These are phyloP conservation scores for Metschnikowia shivogae DNA, from an alignment of 805 yeast genomes.

Conservation along the genomic window DNA sequence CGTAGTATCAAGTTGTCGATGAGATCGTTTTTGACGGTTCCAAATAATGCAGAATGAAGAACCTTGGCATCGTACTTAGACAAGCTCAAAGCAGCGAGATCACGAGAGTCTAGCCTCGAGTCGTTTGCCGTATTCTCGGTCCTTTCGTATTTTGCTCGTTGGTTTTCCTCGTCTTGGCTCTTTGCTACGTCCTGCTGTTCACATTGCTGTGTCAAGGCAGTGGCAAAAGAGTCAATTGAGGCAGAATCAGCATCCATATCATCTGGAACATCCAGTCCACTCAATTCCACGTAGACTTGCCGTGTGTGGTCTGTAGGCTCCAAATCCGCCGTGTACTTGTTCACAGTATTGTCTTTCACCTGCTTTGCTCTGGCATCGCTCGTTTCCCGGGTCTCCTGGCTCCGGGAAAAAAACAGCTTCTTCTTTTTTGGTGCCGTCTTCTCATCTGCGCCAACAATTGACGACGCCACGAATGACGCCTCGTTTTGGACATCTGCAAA, in stretches of 20 bases:
- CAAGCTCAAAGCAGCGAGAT: conserved; percentile 22
- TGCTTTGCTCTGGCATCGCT: conserved; percentile 26
- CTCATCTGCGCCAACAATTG: conserved; percentile 15
- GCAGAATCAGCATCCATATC: conserved; percentile 18
- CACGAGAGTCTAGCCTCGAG: conserved; percentile 25
- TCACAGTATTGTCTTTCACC: conserved; percentile 25
- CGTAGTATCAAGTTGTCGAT: conserved; percentile 77
- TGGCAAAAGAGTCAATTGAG: conserved; percentile 28
- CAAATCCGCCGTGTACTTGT: conserved; percentile 21
- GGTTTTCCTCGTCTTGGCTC: conserved; percentile 2
- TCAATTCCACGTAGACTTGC: conserved; percentile 20
- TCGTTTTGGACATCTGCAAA: conserved; percentile 25
- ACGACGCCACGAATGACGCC: conserved; percentile 32
- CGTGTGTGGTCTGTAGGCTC: conserved; percentile 21
- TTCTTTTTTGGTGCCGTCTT: conserved; percentile 25
- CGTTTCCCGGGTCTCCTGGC: conserved; percentile 11
- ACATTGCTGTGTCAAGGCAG: conserved; percentile 5
- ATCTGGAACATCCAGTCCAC: conserved; percentile 14
- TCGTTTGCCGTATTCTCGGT: conserved; percentile 18
- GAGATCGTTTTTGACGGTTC: conserved; percentile 64
- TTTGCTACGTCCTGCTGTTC: background rate
- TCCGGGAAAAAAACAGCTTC: conserved; percentile 24
- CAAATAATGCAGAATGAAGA: conserved; percentile 51
- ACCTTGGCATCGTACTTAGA: conserved; percentile 49
- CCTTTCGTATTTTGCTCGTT: conserved; percentile 15